These are phyloP conservation scores for Phanerodontia chrysosporium DNA, from an alignment of 768 basidiomycete species.

Conservation along the genomic window DNA sequence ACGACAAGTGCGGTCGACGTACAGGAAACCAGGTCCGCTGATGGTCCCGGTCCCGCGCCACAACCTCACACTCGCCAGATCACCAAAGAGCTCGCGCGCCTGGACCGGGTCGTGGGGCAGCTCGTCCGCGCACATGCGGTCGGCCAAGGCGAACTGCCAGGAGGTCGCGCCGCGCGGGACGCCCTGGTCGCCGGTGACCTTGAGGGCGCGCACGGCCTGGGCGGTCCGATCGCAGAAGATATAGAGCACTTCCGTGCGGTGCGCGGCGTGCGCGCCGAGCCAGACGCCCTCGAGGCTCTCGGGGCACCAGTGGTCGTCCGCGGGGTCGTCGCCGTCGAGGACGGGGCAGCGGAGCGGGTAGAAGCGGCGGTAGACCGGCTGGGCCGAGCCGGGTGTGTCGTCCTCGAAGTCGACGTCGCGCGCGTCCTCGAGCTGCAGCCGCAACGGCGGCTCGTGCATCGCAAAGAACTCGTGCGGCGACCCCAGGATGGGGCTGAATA, in stretches of 20 bases:
- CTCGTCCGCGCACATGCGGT: background rate
- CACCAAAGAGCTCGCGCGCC: background rate
- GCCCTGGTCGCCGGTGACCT: constrained; percentile 21
- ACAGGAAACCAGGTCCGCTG: background rate
- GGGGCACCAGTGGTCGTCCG: constrained; percentile 12
- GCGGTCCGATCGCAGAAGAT: constrained; percentile 9
- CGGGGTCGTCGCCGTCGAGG: constrained; percentile 10
- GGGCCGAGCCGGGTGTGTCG: background rate
- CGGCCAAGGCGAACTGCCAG: constrained; percentile 13
- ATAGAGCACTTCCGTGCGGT: constrained; percentile 22
- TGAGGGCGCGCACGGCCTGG: constrained; percentile 16
- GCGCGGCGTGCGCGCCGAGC: constrained; percentile 21
- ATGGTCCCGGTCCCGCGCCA: constrained; percentile 1
- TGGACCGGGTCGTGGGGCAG: background rate
- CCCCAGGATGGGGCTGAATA: constrained; percentile 7
- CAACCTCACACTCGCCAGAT: background rate
- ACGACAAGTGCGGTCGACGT: background rate
- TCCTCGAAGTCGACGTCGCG: constrained; percentile 6
- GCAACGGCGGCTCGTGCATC: background rate
- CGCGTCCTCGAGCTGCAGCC: background rate
- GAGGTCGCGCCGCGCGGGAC: constrained; percentile 20
- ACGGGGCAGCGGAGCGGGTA: constrained; percentile 13
- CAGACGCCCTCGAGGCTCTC: constrained; percentile 19
- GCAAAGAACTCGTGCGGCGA: background rate
- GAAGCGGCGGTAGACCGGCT: constrained; percentile 12